Base-by-base conservation (phyloP, 176 grass and related monocot genomes). In the Tillandsia leiboldiana region DNA sequence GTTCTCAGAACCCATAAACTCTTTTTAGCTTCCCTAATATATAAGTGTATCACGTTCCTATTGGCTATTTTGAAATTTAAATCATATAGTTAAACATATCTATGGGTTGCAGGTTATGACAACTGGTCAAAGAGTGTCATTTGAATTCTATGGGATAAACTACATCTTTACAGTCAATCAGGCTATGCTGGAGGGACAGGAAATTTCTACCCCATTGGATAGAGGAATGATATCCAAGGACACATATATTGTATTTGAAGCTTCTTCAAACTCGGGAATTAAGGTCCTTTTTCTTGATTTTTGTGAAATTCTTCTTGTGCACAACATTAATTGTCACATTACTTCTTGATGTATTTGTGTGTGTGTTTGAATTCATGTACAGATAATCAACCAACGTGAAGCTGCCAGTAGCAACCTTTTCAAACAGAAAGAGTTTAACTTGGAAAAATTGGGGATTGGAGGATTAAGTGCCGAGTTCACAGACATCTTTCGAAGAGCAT, bases 391-490 rank as follows among this genome's bases (percentile, higher is more conserved):
- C 80, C 94, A 99, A 71, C 91, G 83, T 54, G 94, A 99, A 83
- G 86, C 94, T 65, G 87, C 89, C 53, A 93, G 89, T 78, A 99
- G 94, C 76, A 93, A 99, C 62, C 87, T 99, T 86, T 99, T 99
- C 82, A 92, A 89, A 59, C 86, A 99, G 64, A 99, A 99, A 75
- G 89, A 99, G 48, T 92, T 99, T 80, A 90, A 93, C 80, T 66
- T 99, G 62, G 84, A 99, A 81, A 99, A 93, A 74, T 71, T 99
- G 71, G 94, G 94, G 49, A 99, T 99, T 65, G 94, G 94, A 80
- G 94, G 94, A 69, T 73, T 99, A 70, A 68, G 90, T 80, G 68
- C 75, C 80, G 94, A 99, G 72, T 99, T 99, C 64, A 90, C 90
- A 53, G 94, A 99, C 70, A 93, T 99, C 54, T 93, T 99, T 83